Conservation (phyloP, 2,329 filamentous ascomycete genomes). For the Diplocarpon mali region DNA sequence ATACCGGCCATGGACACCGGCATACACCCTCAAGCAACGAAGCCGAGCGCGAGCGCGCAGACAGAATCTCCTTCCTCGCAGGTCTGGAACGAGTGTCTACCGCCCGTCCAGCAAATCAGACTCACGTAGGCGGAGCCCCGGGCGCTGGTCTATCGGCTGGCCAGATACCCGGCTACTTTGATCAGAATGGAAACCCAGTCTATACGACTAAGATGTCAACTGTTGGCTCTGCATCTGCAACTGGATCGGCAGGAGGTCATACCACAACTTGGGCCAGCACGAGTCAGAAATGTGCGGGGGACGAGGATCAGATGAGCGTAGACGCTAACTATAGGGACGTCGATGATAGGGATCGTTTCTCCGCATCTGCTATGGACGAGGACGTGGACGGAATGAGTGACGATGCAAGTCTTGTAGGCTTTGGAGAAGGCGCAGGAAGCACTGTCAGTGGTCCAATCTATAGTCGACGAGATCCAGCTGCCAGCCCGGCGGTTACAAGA, state of each 20-base stretch:
- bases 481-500: slow-evolving; percentile 29
- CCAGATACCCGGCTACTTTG: slow-evolving; percentile 63
- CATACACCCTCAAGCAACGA: slow-evolving; percentile 56
- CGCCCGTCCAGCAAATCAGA: slow-evolving; percentile 38
- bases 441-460: slow-evolving; percentile 72
- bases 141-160: slow-evolving; percentile 19
- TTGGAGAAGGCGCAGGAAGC: slow-evolving; percentile 83
- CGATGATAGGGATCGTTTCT: slow-evolving; percentile 32
- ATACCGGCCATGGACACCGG: slow-evolving; percentile 44
- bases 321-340: slow-evolving; percentile 42
- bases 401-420: slow-evolving; percentile 79
- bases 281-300: slow-evolving; percentile 46
- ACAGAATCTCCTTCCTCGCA: slow-evolving; percentile 87
- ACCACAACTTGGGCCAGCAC: slow-evolving; percentile 52
- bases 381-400: slow-evolving; percentile 59
- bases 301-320: slow-evolving; percentile 55
- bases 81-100: slow-evolving; percentile 83
- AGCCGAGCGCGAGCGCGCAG: slow-evolving; percentile 82
- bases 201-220: slow-evolving; percentile 70
- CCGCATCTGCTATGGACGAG: slow-evolving; percentile 37
- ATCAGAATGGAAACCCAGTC: slow-evolving; percentile 58
- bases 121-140: slow-evolving; percentile 26
- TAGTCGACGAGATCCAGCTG: slow-evolving; percentile 34
- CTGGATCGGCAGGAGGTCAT: slow-evolving; percentile 60
- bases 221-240: slow-evolving; percentile 82